Conservation (phyloP, 2,329 filamentous ascomycete genomes). For the Talaromyces rugulosus region DNA sequence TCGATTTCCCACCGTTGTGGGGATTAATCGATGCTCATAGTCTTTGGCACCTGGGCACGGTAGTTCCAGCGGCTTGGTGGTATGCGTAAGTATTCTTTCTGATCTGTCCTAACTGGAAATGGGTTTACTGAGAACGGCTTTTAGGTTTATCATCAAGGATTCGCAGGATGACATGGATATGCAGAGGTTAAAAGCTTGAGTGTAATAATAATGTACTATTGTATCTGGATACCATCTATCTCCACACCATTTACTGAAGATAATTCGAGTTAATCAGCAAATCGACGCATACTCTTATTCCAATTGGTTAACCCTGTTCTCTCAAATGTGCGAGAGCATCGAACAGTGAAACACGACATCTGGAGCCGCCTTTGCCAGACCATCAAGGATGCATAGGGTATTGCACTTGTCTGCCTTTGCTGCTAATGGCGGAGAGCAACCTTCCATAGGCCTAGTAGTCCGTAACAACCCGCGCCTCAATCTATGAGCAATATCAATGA, state of each 20-base stretch:
- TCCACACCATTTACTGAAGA: neutral
- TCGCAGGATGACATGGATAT: conserved; percentile 74
- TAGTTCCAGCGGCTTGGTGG: conserved; percentile 82
- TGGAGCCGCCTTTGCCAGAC: no score
- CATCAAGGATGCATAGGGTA: no score
- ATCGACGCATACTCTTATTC: neutral
- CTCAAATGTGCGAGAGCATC: no score
- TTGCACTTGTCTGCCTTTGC: no score
- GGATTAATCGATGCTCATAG: conserved; percentile 89
- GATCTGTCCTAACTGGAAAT: conserved; percentile 11
- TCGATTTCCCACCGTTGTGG: conserved; percentile 84
- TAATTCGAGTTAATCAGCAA: neutral
- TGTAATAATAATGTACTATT: neutral
- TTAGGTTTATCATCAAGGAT: conserved; percentile 81
- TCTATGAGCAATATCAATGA: neutral
- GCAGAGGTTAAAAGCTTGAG: conserved; percentile 65
- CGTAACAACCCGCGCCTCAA: no score
- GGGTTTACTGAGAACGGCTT: conserved; percentile 11
- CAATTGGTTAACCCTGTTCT: no score
- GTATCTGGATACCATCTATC: neutral
- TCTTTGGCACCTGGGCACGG: conserved; percentile 92
- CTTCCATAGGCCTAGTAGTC: no score
- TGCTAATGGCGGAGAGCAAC: no score
- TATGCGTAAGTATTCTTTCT: conserved; percentile 73
- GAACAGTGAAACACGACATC: no score